Evolutionary conservation across 352 stramenopile genomes (phyloP).

Genomic region (Peronospora destructor): DNA sequence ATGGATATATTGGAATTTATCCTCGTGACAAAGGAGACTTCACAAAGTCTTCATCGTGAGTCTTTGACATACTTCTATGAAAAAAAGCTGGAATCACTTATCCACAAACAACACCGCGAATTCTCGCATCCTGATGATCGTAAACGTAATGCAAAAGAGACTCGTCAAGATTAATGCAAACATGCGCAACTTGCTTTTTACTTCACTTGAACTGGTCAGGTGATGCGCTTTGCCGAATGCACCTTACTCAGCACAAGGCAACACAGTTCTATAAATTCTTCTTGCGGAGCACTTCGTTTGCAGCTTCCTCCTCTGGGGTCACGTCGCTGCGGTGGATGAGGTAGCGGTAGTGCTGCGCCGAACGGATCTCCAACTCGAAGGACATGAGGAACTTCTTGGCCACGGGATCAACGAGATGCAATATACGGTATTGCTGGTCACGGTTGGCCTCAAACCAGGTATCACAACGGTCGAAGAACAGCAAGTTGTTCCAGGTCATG

Average conservation of each 20-base stretch:
- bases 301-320: constrained; percentile 41
- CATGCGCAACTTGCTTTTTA: background rate
- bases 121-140: too few species aligned
- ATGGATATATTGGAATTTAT: too few species aligned
- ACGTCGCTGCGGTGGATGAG: constrained; percentile 53
- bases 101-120: too few species aligned
- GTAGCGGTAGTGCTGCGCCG: constrained; percentile 60
- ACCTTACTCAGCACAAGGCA: constrained; percentile 6
- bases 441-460: constrained; percentile 57
- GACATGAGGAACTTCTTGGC: constrained; percentile 58
- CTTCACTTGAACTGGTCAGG: constrained; percentile 14
- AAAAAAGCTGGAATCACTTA: too few species aligned
- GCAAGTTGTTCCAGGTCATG: constrained; percentile 68
- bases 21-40: too few species aligned
- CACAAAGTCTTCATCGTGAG: too few species aligned
- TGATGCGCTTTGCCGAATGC: background rate
- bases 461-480: constrained; percentile 68
- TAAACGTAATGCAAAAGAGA: too few species aligned
- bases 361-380: constrained; percentile 69
- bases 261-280: constrained; percentile 43
- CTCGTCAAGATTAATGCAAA: too few species aligned
- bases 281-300: constrained; percentile 49
- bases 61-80: too few species aligned
- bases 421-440: constrained; percentile 67
- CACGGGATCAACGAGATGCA: constrained; percentile 55